Evolutionary conservation across 2,329 filamentous ascomycete genomes (phyloP).

Genomic region (Coleophoma crateriformis): DNA sequence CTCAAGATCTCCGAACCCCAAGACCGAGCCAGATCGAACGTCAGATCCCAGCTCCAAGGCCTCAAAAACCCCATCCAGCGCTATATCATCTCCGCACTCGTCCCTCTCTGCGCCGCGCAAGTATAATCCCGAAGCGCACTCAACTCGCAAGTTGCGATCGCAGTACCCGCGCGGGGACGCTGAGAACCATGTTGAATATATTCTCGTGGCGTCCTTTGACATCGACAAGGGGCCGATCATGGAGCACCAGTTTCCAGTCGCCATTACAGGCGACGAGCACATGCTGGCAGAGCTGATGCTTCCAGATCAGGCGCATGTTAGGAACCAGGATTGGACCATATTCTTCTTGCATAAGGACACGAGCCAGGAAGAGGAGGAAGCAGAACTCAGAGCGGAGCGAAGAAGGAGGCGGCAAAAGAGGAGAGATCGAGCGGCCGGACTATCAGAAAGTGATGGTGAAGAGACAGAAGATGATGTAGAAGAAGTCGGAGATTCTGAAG

Average conservation of each 20-base stretch:
- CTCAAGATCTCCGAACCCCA: slow-evolving; percentile 46
- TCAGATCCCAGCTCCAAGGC: slow-evolving; percentile 53
- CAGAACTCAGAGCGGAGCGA: slow-evolving; percentile 55
- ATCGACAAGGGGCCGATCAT: slow-evolving; percentile 94
- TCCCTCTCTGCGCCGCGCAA: slow-evolving; percentile 48
- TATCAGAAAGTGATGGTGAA: slow-evolving; percentile 36
- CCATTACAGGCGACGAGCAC: slow-evolving; percentile 94
- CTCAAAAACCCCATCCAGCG: slow-evolving; percentile 55
- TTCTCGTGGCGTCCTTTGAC: slow-evolving; percentile 94
- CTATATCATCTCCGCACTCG: slow-evolving; percentile 53
- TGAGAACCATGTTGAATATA: slow-evolving; percentile 98
- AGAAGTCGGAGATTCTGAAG: slow-evolving; percentile 42
- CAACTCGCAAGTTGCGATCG: slow-evolving; percentile 56
- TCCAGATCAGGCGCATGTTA: slow-evolving; percentile 90
- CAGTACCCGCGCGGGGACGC: slow-evolving; percentile 69
- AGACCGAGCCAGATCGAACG: slow-evolving; percentile 46
- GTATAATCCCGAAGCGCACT: slow-evolving; percentile 44
- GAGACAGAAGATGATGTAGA: slow-evolving; percentile 38
- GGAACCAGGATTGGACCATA: slow-evolving; percentile 97
- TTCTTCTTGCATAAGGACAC: slow-evolving; percentile 98
- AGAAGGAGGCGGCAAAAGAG: slow-evolving; percentile 44
- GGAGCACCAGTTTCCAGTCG: slow-evolving; percentile 95
- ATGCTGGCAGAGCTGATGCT: slow-evolving; percentile 99
- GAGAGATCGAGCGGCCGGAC: slow-evolving; percentile 44
- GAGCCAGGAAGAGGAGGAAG: slow-evolving; percentile 75